These are phyloP conservation scores for Tricholoma saponaceum DNA, from an alignment of 768 basidiomycete species.

Conservation along the genomic window DNA sequence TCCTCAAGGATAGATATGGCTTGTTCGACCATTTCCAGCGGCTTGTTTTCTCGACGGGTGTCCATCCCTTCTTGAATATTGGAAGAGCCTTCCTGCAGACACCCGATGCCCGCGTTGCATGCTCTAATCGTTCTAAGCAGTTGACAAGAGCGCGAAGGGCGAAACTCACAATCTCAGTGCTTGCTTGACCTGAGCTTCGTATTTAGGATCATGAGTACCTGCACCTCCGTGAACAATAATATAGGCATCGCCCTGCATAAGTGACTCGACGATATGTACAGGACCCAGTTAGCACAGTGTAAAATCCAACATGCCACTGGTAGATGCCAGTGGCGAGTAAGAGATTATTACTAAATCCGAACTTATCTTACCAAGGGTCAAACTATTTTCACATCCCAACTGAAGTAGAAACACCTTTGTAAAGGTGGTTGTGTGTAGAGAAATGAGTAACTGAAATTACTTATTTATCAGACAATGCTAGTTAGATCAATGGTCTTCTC, in stretches of 20 bases:
- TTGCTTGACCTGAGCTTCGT: constrained; percentile 50
- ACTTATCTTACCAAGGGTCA: no score
- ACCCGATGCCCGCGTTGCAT: constrained; percentile 39
- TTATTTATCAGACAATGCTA: constrained; percentile 43
- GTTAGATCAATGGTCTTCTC: constrained; percentile 60
- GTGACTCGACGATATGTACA: not conserved
- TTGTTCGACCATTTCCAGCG: constrained; percentile 45
- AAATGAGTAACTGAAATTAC: no score
- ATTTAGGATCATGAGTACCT: constrained; percentile 49
- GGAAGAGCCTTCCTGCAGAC: not conserved
- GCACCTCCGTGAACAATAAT: constrained; percentile 79
- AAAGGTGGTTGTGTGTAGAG: no score
- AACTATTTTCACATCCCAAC: no score
- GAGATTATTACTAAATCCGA: no score
- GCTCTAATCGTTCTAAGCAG: constrained; percentile 36
- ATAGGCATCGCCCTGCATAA: constrained; percentile 21
- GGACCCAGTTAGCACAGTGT: no score
- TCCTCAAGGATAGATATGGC: constrained; percentile 64
- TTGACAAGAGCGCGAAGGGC: not conserved
- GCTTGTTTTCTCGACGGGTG: constrained; percentile 12
- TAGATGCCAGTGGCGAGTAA: no score
- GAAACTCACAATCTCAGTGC: constrained; percentile 49
- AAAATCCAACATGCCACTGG: no score
- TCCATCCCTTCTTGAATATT: no score
- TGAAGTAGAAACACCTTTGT: no score